These are phyloP conservation scores for Fusarium citri DNA, from an alignment of 2,329 filamentous ascomycete species.

Conservation along the genomic window DNA sequence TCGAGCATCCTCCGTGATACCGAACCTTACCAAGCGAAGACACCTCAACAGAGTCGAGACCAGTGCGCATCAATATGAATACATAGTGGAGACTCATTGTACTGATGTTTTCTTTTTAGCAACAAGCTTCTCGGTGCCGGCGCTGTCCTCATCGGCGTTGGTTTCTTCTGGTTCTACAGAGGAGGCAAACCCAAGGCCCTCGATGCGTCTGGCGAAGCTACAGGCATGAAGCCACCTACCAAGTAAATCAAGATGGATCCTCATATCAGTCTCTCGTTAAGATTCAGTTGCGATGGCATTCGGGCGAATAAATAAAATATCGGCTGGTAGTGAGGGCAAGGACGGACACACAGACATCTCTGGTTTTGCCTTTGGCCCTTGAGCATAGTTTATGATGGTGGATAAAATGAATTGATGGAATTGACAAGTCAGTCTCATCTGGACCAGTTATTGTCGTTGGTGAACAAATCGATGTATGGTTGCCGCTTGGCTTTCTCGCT, in stretches of 20 bases:
- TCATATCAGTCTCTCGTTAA: not conserved
- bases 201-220: constrained; percentile 23
- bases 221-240: constrained; percentile 11
- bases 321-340: not conserved
- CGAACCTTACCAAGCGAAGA: constrained; percentile 34
- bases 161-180: constrained; percentile 36
- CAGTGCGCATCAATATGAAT: constrained; percentile 8
- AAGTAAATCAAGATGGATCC: constrained; percentile 21
- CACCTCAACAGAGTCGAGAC: constrained; percentile 21
- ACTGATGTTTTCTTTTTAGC: constrained; percentile 9
- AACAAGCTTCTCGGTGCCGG: constrained; percentile 35
- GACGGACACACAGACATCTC: not conserved
- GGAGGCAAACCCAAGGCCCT: constrained; percentile 26
- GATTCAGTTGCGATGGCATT: too few relatives aligned
- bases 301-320: not conserved
- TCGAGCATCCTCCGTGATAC: constrained; percentile 31
- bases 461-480: not conserved
- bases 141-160: constrained; percentile 22
- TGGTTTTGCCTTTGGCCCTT: not conserved
- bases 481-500: not conserved
- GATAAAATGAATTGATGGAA: not conserved
- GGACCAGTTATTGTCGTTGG: not conserved
- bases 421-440: not conserved
- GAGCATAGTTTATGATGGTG: not conserved
- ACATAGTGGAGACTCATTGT: rapidly evolving